Base-by-base conservation (phyloP, 2,329 filamentous ascomycete species). In the Verruconis gallopava region DNA sequence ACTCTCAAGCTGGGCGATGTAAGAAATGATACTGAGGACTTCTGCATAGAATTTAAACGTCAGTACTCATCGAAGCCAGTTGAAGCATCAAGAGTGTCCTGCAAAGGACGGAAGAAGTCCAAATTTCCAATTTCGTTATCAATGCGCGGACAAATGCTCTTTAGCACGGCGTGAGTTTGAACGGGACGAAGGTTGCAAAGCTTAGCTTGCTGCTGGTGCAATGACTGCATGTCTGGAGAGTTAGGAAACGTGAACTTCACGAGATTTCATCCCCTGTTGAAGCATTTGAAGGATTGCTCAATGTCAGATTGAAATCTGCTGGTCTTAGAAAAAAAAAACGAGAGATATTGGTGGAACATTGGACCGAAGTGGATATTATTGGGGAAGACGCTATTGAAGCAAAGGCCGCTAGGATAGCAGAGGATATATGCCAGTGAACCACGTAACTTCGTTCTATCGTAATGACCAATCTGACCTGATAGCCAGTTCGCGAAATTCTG, bases 161-260 rank as follows among this genome's bases (percentile, higher is more conserved):
- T 5, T 55, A 62, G 3, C 57, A 61, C 34, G 67, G 54, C 37
- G 53, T 43, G 9, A 53, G 50, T 3, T 44, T 76, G 6, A 51
- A 60, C 2, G 69, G 76, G 37, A 72, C 67, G 2, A 60, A 37
- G 61, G 76, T 1, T 75, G 73, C 0, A 68, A 65, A 44, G 67
- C 66, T n/a, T 79, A 71, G 51, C 57, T 79, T 3, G 66, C 61
- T 0, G 72, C 72, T 2, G 75, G 75, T 0, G 75, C 75, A 0
- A 70, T 65, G 11, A 76, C 69, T 1, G 64, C 75, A 0, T 79
- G 77, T 57, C 72, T 76, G 40, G 79, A 72, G 73, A 71, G 64
- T 1, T 50, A 58, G 0, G 55, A 55, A 25, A 53, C 63, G 12
- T 3, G 55, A 13, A 6, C 45, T 44, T 38, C 50, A 42, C 18